Base-by-base conservation (phyloP, 257 asterid genomes). In the Nicotiana otophora region DNA sequence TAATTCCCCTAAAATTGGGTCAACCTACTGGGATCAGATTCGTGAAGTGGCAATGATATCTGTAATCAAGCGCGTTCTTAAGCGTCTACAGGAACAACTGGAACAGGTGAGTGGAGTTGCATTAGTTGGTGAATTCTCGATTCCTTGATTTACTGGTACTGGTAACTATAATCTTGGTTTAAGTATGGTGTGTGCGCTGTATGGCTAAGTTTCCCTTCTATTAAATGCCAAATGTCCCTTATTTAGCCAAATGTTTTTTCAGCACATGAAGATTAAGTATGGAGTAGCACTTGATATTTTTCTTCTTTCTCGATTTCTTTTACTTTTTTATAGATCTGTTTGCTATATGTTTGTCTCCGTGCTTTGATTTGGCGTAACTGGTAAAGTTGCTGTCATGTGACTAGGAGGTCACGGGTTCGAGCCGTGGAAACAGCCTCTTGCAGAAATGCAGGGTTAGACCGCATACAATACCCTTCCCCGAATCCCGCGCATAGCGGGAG, bases 1-100 rank as follows among this genome's bases (percentile, higher is more conserved):
- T 51, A 90, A 86, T 88, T 87, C 94, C 88, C 93, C 98, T 31
- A 94, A 91, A 94, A 83, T 76, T 79, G 99, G 98, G 74, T 86
- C 97, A 81, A 90, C 92, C 83, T 94, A 96, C 81, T 96, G 99
- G 99, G 98, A 96, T 90, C 99, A 96, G 89, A 89, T 96, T 87
- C 91, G 81, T 70, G 99, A 96, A 86, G 90, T 92, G 89, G 92
- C 97, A 51, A 85, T 94, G 67, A 93, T 94, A 75, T 90, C 98
- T 87, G 91, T 92, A 28, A 91, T 90, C 23, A 94, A 91, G 86
- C 98, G 97, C 19, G 90, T 94, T 78, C 98, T 96, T 66, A 93
- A 88, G 88, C 93, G 91, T 84, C 88, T 94, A 15, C 90, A 78
- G 62, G 98, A 96, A 88, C 84, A 92, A 82, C 84, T 91, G 85